Evolutionary conservation across 345 rosid species (phyloP), one percentile per base, ranked within the genome.

Genomic region (Citrus unshiu): DNA sequence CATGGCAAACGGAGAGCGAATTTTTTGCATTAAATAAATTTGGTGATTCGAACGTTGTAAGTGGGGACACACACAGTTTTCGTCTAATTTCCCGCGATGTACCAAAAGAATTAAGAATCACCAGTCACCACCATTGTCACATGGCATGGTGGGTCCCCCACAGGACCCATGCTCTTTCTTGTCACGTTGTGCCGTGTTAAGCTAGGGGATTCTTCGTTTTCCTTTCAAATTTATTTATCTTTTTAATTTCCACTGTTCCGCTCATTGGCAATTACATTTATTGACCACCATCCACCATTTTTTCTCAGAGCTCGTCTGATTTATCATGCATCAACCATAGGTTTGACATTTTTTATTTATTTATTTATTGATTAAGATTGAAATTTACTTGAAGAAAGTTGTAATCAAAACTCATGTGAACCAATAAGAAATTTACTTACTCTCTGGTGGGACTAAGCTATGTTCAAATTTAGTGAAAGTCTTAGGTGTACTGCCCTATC

Each of bases 41-140:
- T 24, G 59, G 40, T 4, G 25, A 83, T 82, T 85, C 82, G 90
- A 89, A 82, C 92, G 89, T 86, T 86, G 90, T 24, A 43, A 68
- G 89, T 83, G 89, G 89, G 90, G 88, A 34, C 35, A 34, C 85
- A 34, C 85, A 16, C 54, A 12, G 24, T 54, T 57, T 74, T 80
- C 16, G 72, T 64, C 43, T n/a, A 75, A 49, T 76, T 80, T 80
- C 84, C 84, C 81, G 83, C 83, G 57, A 46, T 4, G 1, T 3
- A 25, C 51, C 3, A 4, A 39, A 58, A 29, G 22, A 54, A 56
- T 35, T 32, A 32, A 32, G 34, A 32, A 32, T 32, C 34, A 32
- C 34, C 34, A 32, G 34, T 32, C 5, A 8, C 9, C 19, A n/a
- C 4, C n/a, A 32, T 4, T 18, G 12, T 74, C 82, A 71, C 86